phyloP scores from a whole-genome alignment of 306 rosid genomes.

The Ormosia semicastrata region DNA sequence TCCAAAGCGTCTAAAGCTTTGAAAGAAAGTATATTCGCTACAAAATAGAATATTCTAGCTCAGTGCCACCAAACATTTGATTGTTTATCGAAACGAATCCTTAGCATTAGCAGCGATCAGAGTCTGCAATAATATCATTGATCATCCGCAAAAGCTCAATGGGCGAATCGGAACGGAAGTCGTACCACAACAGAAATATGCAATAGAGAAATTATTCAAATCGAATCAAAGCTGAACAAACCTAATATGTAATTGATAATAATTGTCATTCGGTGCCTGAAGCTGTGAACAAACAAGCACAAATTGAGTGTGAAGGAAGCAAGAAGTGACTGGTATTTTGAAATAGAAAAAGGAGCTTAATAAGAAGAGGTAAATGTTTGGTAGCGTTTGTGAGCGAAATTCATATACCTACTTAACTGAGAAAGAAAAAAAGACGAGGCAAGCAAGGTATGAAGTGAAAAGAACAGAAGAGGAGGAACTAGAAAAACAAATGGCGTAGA shows the following conservation, averaged over 20 bases:
- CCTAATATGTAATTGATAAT: neutral
- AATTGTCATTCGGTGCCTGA: neutral
- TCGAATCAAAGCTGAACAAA: slow-evolving; percentile 4
- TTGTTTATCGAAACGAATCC: neutral
- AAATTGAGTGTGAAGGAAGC: neutral
- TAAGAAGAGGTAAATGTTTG: neutral
- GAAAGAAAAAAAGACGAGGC: neutral
- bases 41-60: slow-evolving; percentile 1
- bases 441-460: neutral
- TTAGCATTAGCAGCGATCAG: neutral
- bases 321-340: neutral
- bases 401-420: neutral
- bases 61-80: slow-evolving; percentile 9
- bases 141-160: neutral
- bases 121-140: slow-evolving; percentile 11
- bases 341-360: neutral
- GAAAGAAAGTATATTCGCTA: slow-evolving; percentile 21
- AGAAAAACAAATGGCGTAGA: neutral
- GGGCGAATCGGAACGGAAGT: neutral
- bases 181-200: neutral
- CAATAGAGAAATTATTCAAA: neutral
- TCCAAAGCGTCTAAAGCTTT: slow-evolving; percentile 17
- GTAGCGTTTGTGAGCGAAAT: neutral
- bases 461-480: neutral
- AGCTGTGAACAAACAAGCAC: neutral